Evolutionary conservation across 805 yeast species (phyloP).

Genomic region (Sugiyamaella smithiae): DNA sequence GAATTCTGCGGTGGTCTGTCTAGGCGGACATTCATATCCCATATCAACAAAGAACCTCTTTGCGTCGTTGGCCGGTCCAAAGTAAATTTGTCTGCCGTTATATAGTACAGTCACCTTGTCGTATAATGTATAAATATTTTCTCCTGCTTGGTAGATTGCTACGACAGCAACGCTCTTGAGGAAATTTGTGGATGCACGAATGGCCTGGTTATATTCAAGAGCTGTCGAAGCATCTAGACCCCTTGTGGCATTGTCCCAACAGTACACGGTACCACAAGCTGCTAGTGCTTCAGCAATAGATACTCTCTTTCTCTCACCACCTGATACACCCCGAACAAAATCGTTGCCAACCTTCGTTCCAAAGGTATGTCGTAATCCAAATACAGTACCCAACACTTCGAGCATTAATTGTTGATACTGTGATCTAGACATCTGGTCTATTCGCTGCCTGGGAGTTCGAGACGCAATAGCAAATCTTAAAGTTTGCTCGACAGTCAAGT

Average conservation of each 20-base stretch:
- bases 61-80: conserved; percentile 57
- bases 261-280: conserved; percentile 59
- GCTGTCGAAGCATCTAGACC: conserved; percentile 87
- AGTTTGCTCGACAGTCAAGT: conserved; percentile 71
- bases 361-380: conserved; percentile 59
- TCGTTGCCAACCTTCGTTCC: conserved; percentile 62
- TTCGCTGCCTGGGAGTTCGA: conserved; percentile 58
- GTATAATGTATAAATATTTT: conserved; percentile 60
- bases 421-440: conserved; percentile 43
- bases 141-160: conserved; percentile 69
- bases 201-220: conserved; percentile 63
- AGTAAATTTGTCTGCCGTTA: conserved; percentile 60
- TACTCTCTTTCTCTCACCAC: conserved; percentile 85
- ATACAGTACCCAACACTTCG: conserved; percentile 51
- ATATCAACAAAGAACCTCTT: conserved; percentile 56
- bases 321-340: conserved; percentile 69
- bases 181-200: conserved; percentile 59
- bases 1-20: conserved; percentile 71
- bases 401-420: conserved; percentile 49
- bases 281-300: conserved; percentile 76
- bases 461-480: conserved; percentile 65
- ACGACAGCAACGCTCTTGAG: conserved; percentile 56
- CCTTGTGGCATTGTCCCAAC: conserved; percentile 83
- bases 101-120: conserved; percentile 61
- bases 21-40: conserved; percentile 62